Conservation (phyloP, 108 stramenopile genomes). For the Skeletonema tropicum region DNA sequence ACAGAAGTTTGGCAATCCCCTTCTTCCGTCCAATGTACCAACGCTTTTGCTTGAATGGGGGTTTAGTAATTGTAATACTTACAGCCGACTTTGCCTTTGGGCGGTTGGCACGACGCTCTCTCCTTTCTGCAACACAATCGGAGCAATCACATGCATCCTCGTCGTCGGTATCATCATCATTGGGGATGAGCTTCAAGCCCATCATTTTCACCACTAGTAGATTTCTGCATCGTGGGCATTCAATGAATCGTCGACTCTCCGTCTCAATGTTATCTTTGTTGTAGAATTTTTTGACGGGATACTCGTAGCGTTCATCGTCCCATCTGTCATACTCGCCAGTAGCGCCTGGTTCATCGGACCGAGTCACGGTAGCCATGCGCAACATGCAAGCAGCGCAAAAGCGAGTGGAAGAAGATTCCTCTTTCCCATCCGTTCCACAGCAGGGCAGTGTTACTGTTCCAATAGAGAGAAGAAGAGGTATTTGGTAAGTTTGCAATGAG, state of each 20-base stretch:
- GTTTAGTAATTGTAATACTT: background rate
- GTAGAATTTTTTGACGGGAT: slow-evolving; percentile 5
- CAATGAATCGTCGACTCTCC: slow-evolving; percentile 2
- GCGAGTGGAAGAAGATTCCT: slow-evolving; percentile 1
- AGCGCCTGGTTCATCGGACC: background rate
- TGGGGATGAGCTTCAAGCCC: background rate
- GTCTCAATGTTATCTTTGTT: background rate
- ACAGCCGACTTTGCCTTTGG: background rate
- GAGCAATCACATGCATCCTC: slow-evolving; percentile 9
- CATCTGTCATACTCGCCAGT: slow-evolving; percentile 1
- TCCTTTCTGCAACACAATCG: slow-evolving; percentile 1
- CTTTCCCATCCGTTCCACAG: slow-evolving; percentile 5
- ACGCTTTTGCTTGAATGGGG: background rate
- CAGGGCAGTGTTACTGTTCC: background rate
- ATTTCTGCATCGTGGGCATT: slow-evolving; percentile 2
- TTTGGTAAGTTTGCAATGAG: background rate
- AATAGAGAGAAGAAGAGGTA: background rate
- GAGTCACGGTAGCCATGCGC: background rate
- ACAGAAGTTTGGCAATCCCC: background rate
- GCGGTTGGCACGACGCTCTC: background rate
- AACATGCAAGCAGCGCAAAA: background rate
- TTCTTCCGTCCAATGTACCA: background rate
- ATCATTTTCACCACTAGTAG: background rate
- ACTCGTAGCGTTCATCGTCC: slow-evolving; percentile 3
- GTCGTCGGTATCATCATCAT: slow-evolving; percentile 3